A percentile compares a stretch with the other conserved stretches of the same genome.
These are phyloP conservation scores for Aspergillus sp. DNA, from an alignment of 2,329 filamentous ascomycete genomes.

Conservation along the genomic window DNA sequence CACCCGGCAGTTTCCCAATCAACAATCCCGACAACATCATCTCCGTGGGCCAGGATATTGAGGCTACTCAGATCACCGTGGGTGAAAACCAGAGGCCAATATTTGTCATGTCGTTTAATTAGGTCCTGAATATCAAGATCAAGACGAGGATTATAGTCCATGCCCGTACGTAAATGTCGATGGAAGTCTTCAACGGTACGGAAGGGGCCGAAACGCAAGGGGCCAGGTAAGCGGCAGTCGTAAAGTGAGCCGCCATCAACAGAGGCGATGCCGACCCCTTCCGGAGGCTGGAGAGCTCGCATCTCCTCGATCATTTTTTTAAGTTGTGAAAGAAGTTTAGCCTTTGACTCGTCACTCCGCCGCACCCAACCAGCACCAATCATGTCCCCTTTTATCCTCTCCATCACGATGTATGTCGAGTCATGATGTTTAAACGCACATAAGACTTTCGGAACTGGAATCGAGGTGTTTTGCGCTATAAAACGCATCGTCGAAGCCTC, in stretches of 20 bases:
- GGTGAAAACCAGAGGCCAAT: conserved; percentile 40
- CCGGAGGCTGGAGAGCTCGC: conserved; percentile 21
- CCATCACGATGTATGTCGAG: conserved; percentile 36
- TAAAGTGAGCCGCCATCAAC: conserved; percentile 27
- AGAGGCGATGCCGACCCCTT: conserved; percentile 23
- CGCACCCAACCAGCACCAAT: conserved; percentile 26
- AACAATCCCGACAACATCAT: conserved; percentile 37
- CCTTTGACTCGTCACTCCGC: conserved; percentile 26
- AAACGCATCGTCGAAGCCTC: conserved; percentile 34
- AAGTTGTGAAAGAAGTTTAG: conserved; percentile 32
- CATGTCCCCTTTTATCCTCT: conserved; percentile 34
- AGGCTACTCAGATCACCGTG: conserved; percentile 48
- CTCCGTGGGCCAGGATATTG: conserved; percentile 28
- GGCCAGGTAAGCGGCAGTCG: conserved; percentile 25
- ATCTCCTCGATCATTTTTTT: conserved; percentile 23
- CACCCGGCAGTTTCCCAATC: conserved; percentile 28
- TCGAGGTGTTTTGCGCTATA: conserved; percentile 31
- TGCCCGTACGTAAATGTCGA: conserved; percentile 26
- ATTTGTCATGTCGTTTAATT: conserved; percentile 24
- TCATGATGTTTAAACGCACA: conserved; percentile 30
- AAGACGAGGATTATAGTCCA: conserved; percentile 22
- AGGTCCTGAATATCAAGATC: conserved; percentile 26
- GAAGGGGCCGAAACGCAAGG: conserved; percentile 27
- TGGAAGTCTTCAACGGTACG: conserved; percentile 31
- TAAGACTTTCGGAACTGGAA: conserved; percentile 34